Base-by-base conservation (phyloP, 2,329 filamentous ascomycete species). In the Fusarium sp. region DNA sequence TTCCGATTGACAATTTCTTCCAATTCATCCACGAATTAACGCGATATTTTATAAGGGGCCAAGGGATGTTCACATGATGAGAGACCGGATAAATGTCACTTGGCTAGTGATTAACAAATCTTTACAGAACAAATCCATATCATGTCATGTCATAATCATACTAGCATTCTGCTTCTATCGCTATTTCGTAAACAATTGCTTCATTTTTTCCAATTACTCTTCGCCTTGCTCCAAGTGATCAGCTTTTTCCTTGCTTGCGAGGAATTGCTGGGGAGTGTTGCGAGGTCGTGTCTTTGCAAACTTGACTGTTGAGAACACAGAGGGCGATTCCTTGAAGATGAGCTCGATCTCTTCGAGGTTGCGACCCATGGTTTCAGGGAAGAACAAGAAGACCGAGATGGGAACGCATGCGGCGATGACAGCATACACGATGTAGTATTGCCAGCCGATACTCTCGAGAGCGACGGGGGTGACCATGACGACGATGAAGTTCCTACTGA, bases 401-500 rank as follows among this genome's bases (percentile, higher is more conserved):
- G 85, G 77, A 42, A 86, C 85, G 12, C 81, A 76, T 27, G 82
- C 82, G 68, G 84, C 83, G 50, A 86, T 83, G 29, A 77, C 78
- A 8, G 79, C 78, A 29, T 87, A 88, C 3, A 88, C 84, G 25
- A 79, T 78, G 68, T 78, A 79, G 2, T 87, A 84, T 42, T 86
- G 85, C 77, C 84, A 90, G 18, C 84, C 83, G 17, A 87, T 90
- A 50, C 87, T 87, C 62, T 88, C 82, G 25, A 93, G 86, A 7
- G 92, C 85, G 1, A 90, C 86, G 0, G 90, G 91, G 0, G 90
- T 92, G 31, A 92, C 86, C 72, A 92, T 85, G 36, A 91, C 89
- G 45, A 83, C 79, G 11, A 83, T 83, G 75, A 87, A 85, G 75
- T 82, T 82, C 72, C 77, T 76, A 20, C 44, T 25, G 18, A 14